Base-by-base conservation (phyloP, 2,329 filamentous ascomycete genomes). In the Drechslerella stenobrocha region DNA sequence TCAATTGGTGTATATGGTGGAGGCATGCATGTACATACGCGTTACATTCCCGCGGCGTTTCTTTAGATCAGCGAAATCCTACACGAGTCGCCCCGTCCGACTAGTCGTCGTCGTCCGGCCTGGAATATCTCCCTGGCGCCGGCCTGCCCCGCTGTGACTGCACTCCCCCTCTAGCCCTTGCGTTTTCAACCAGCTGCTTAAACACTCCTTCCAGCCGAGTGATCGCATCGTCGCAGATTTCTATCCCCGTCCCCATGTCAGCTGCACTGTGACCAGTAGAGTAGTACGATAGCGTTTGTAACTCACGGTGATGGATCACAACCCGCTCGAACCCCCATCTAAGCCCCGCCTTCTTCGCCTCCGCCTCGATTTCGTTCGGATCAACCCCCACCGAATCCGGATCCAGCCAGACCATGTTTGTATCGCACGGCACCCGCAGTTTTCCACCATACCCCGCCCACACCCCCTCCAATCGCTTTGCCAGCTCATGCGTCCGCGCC, bases 321-420 rank as follows among this genome's bases (percentile, higher is more conserved):
- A 89, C 74, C 60, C 87, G 78, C 2, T 81, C 82, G 28, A 83
- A 82, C 7, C 79, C 71, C 11, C 86, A 74, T 69, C 78, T 80
- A 57, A 89, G 71, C 0, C 85, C 85, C 56, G 82, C 80, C 72
- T 82, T 80, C 69, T 81, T 76, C 1, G 80, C 84, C 34, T 82
- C 75, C 59, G 79, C 78, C 7, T 82, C 79, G 66, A 85, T 82
- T 37, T 81, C 78, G 52, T 81, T 79, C 2, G 75, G 75, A 2
- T 78, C 77, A 28, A 86, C 75, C 0, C 83, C 82, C 8, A 83
- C 81, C 0, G 81, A 81, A 26, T 84, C 81, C 13, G 93, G 78
- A 75, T 95, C 86, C 61, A 95, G 74, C 89, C 89, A 95, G 30
- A 89, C 84, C 88, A 95, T 95, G 77, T 95, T 95, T n/a, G 90